These are phyloP conservation scores for Cyberlindnera japonica DNA, from an alignment of 805 yeast genomes.

Conservation along the genomic window DNA sequence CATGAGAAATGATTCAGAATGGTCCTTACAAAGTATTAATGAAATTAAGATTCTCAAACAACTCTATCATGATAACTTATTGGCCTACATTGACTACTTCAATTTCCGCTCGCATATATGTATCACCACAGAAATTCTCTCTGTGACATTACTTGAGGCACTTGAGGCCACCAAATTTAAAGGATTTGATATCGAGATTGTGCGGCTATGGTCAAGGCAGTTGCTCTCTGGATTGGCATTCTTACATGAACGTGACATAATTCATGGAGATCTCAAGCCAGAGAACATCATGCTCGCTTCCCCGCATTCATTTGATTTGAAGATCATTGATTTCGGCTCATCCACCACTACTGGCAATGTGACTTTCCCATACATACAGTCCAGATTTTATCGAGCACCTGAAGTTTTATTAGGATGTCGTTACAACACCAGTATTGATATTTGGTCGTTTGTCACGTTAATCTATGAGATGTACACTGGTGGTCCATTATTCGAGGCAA, in stretches of 20 bases:
- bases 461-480: conserved; percentile 88
- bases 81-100: conserved; percentile 64
- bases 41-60: conserved; percentile 66
- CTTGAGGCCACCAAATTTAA: conserved; percentile 46
- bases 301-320: conserved; percentile 45
- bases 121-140: conserved; percentile 68
- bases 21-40: conserved; percentile 73
- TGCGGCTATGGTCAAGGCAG: conserved; percentile 48
- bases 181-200: conserved; percentile 43
- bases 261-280: conserved; percentile 86
- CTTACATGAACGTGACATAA: conserved; percentile 52
- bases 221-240: conserved; percentile 56
- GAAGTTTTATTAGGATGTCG: conserved; percentile 68
- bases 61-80: conserved; percentile 29
- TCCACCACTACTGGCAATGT: conserved; percentile 58
- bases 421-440: conserved; percentile 78
- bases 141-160: conserved; percentile 61
- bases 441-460: conserved; percentile 90
- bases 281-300: conserved; percentile 67
- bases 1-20: conserved; percentile 66
- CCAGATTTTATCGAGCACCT: conserved; percentile 76
- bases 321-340: conserved; percentile 80
- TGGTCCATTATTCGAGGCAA: conserved; percentile 79
- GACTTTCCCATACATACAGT: conserved; percentile 81
- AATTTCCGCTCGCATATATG: conserved; percentile 81